Base-by-base conservation (phyloP, 495 filamentous ascomycete species). In the Aspergillus haitiensis region DNA sequence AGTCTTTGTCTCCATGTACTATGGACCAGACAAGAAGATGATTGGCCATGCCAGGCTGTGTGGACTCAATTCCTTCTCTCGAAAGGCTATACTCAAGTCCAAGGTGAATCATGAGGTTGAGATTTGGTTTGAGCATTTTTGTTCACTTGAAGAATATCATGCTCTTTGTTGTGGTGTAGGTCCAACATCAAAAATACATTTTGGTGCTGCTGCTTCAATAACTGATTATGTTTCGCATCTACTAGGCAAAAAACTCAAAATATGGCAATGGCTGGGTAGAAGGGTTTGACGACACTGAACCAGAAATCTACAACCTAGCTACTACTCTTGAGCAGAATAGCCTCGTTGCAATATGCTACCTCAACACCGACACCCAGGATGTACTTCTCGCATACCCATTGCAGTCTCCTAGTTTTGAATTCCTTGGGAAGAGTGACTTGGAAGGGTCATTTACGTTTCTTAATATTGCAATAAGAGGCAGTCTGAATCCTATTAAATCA, bases 41-140 rank as follows among this genome's bases (percentile, higher is more conserved):
- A 56, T 81, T 33, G 81, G 79, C 6, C n/a, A 61, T 27, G 68
- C 73, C 31, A 72, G 69, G 18, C 56, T 83, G 11, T 75, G 73
- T 57, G 78, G 78, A 16, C 52, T 78, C 12, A 55, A 39, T 9
- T 16, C 0, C 13, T 6, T 27, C 0, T 56, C 55, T 9, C 66
- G 61, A 52, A 31, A 16, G 7, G 64, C 72, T 18, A 59, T 82
- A 21, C 12, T 66, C 3, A 49, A 55, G 33, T 60, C 67, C 33
- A 71, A 63, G 59, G 62, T 52, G 45, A 49, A 15, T 8, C 63
- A 58, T 16, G 60, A 51, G 15, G 64, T 74, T 44, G 64, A 72
- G 40, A 63, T 78, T 55, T 78, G 76, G 70, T 82, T 79, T 61
- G 69, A 67, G 49, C 52, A 74, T 53, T 47, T 72, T 3, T 80